Evolutionary conservation across 805 yeast species (phyloP).

Genomic region (Starmerella bombicola): DNA sequence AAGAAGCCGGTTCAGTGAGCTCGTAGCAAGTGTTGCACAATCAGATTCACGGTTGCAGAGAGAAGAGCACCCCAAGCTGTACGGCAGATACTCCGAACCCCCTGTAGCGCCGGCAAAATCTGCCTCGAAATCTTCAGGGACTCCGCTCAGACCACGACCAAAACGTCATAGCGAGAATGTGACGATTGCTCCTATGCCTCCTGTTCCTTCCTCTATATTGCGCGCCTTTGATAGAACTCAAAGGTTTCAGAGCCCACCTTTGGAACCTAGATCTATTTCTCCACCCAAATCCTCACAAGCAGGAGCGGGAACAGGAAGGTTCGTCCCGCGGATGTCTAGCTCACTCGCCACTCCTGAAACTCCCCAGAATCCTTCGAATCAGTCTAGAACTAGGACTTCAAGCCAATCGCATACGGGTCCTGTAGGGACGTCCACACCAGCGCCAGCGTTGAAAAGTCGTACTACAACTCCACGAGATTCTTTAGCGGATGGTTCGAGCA

Average conservation of each 20-base stretch:
- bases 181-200: background rate
- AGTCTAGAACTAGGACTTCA: too few species aligned
- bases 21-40: too few species aligned
- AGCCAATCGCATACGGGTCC: too few species aligned
- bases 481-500: background rate
- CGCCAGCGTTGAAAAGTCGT: background rate
- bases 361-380: too few species aligned
- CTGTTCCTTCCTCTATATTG: background rate
- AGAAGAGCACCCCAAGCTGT: background rate
- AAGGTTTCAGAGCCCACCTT: background rate
- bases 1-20: too few species aligned
- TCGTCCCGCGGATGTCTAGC: background rate
- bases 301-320: background rate
- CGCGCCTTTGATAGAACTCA: background rate
- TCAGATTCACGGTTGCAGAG: too few species aligned
- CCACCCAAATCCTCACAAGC: background rate
- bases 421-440: constrained; percentile 2
- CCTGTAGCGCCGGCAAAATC: background rate
- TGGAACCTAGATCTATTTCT: background rate
- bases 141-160: background rate
- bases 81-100: constrained; percentile 1
- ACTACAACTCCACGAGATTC: background rate
- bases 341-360: background rate
- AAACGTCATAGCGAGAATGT: background rate
- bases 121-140: too few species aligned